Conservation (phyloP, 2,329 filamentous ascomycete species). For the Ophiosphaerella narmari region DNA sequence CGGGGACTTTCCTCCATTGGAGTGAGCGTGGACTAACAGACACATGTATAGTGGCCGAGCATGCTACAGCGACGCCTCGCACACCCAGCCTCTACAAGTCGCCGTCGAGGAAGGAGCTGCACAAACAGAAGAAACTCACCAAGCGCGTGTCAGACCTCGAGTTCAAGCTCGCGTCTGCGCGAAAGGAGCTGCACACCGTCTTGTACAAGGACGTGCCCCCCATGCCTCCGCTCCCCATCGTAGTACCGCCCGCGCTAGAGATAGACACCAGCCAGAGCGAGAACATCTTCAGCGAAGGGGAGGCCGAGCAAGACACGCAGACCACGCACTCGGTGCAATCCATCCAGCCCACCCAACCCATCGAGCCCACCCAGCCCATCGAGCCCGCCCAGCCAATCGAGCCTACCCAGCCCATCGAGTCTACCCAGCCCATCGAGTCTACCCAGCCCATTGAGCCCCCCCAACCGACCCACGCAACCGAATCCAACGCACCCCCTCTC, state of each 20-base stretch:
- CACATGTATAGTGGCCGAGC: constrained; percentile 6
- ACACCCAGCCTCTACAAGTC: constrained; percentile 50
- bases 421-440: too few species aligned
- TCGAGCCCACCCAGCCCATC: not conserved
- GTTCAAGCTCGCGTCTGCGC: constrained; percentile 59
- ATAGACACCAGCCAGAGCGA: constrained; percentile 10
- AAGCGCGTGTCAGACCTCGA: constrained; percentile 67
- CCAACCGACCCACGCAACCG: too few species aligned
- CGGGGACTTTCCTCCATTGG: constrained; percentile 1
- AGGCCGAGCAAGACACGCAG: constrained; percentile 13
- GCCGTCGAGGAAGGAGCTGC: constrained; percentile 61
- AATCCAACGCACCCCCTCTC: not conserved
- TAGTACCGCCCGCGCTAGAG: constrained; percentile 34
- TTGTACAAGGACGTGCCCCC: constrained; percentile 50
- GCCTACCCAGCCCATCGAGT: too few species aligned
- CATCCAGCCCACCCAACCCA: constrained; percentile 8
- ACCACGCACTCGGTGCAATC: constrained; percentile 23
- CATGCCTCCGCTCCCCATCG: constrained; percentile 41
- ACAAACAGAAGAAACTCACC: constrained; percentile 60
- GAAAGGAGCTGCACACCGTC: constrained; percentile 58
- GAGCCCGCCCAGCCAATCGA: not conserved
- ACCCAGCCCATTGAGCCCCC: too few species aligned
- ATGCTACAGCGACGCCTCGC: constrained; percentile 16
- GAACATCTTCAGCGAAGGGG: constrained; percentile 28
- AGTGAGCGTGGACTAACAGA: constrained; percentile 8